Evolutionary conservation across 352 stramenopile species (phyloP).

Genomic region (Phytophthora rubi): DNA sequence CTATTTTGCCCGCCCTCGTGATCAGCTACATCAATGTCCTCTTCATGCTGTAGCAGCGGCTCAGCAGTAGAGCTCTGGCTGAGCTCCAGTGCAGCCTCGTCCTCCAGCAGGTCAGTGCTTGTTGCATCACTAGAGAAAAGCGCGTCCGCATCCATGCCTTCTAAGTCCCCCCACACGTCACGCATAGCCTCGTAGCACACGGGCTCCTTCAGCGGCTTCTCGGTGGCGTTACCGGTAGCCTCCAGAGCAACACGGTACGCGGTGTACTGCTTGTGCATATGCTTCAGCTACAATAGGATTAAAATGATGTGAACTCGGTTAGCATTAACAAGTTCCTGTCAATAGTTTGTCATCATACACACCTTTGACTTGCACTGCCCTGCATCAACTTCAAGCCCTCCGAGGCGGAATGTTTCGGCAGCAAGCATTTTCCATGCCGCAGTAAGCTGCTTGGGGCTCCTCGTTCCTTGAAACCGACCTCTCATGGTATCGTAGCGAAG

Average conservation of each 20-base stretch:
- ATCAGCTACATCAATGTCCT: neutral
- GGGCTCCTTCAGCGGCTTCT: neutral
- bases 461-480: neutral
- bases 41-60: neutral
- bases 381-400: neutral
- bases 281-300: conserved; percentile 6
- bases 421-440: conserved; percentile 1
- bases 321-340: too few species aligned
- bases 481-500: neutral
- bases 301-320: too few species aligned
- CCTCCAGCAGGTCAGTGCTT: neutral
- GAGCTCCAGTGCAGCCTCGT: neutral
- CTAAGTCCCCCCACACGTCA: neutral
- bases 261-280: conserved; percentile 8
- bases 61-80: neutral
- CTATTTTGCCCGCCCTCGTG: neutral
- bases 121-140: conserved; percentile 4
- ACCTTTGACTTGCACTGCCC: conserved; percentile 11
- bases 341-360: too few species aligned
- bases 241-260: neutral
- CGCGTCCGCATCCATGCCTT: neutral
- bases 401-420: neutral
- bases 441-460: conserved; percentile 6
- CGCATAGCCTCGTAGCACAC: conserved; percentile 3
- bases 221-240: conserved; percentile 1